Percentiles rank a stretch among this genome's conserved stretches.
Conservation (phyloP, 225 moss, liverwort and hornwort species). For the Straminergon stramineum region DNA sequence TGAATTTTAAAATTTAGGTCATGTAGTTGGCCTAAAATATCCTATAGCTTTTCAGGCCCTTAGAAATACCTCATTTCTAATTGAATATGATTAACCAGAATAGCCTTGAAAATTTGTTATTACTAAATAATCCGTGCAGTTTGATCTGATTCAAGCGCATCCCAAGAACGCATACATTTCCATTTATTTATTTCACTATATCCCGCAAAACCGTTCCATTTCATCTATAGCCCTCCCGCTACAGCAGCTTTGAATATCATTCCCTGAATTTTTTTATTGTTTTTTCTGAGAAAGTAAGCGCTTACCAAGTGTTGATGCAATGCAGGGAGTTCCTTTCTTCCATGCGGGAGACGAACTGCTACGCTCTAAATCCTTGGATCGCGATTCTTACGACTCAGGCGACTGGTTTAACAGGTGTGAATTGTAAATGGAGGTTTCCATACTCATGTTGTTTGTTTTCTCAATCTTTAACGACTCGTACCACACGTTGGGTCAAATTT, state of each 20-base stretch:
- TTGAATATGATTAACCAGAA: neutral
- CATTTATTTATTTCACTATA: neutral
- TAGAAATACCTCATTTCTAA: neutral
- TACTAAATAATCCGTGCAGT: neutral
- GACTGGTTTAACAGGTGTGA: constrained; percentile 94
- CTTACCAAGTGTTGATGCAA: neutral
- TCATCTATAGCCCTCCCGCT: neutral
- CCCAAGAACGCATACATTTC: neutral
- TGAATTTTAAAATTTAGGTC: neutral
- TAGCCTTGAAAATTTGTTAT: neutral
- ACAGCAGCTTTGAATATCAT: neutral
- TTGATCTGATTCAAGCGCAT: neutral
- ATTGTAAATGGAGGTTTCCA: neutral
- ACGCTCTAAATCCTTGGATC: constrained; percentile 91
- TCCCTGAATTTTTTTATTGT: neutral
- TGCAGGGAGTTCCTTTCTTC: constrained; percentile 79
- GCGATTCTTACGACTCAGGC: constrained; percentile 95
- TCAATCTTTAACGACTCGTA: neutral
- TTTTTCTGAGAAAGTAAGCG: neutral
- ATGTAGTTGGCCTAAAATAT: neutral
- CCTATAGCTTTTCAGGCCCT: neutral
- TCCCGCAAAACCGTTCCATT: neutral
- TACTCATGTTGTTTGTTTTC: neutral
- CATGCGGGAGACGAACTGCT: constrained; percentile 91
- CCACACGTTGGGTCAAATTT: neutral